Conservation (phyloP, 495 filamentous ascomycete species). For the Penicillium chermesinum region DNA sequence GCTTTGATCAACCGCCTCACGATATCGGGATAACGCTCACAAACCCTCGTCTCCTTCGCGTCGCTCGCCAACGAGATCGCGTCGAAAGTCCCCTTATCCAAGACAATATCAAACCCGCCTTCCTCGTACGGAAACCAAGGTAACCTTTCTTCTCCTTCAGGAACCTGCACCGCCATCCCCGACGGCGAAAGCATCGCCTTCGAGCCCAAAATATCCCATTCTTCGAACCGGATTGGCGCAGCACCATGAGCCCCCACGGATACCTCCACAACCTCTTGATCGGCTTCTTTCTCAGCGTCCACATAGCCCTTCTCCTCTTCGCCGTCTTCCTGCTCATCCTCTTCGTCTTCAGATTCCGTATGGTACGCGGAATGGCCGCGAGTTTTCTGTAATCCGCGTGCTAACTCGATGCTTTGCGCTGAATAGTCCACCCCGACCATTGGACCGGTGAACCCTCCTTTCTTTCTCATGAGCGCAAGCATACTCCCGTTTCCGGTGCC, state of each 20-base stretch:
- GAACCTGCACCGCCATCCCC: slow-evolving; percentile 8
- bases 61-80: slow-evolving; percentile 73
- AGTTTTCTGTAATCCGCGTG: slow-evolving; percentile 44
- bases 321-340: slow-evolving; percentile 27
- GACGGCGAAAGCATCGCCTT: slow-evolving; percentile 30
- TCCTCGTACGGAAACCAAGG: slow-evolving; percentile 29
- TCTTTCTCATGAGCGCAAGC: slow-evolving; percentile 65
- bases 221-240: slow-evolving; percentile 53
- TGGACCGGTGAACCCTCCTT: slow-evolving; percentile 50
- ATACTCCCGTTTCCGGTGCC: slow-evolving; percentile 93
- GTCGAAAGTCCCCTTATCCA: slow-evolving; percentile 98
- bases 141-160: slow-evolving; percentile 13
- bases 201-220: slow-evolving; percentile 68
- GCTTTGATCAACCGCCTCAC: slow-evolving; percentile 59
- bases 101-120: slow-evolving; percentile 72
- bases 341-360: slow-evolving; percentile 29
- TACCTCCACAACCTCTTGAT: not conserved
- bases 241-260: not conserved
- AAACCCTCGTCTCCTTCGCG: slow-evolving; percentile 44
- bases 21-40: slow-evolving; percentile 66
- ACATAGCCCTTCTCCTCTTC: slow-evolving; percentile 3
- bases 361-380: slow-evolving; percentile 39
- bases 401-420: slow-evolving; percentile 63
- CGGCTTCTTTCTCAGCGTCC: slow-evolving; percentile 11
- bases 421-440: slow-evolving; percentile 92